Conservation (phyloP, 257 asterid genomes). For the Handroanthus guayacan region DNA sequence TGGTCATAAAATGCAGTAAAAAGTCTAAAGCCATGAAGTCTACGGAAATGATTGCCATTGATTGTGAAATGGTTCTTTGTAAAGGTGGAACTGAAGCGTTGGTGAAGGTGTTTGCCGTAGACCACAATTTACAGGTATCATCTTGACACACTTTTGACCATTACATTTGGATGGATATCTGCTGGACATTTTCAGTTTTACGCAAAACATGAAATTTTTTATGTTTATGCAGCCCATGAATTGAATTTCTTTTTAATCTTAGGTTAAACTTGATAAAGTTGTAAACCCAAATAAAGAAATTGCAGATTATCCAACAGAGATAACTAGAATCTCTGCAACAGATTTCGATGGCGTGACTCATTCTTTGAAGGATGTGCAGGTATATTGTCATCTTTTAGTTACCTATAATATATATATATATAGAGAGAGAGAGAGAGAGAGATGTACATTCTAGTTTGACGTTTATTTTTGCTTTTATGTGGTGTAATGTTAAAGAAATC, state of each 20-base stretch:
- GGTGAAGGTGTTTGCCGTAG: conserved; percentile 89
- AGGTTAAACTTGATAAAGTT: conserved; percentile 76
- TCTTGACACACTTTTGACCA: conserved; percentile 1
- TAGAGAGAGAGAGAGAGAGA: too few species aligned
- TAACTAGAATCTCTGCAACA: conserved; percentile 79
- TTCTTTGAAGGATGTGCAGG: conserved; percentile 84
- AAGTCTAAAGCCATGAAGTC: conserved; percentile 57
- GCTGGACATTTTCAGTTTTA: conserved; percentile 9
- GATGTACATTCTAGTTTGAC: conserved; percentile 11
- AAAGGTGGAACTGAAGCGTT: conserved; percentile 93
- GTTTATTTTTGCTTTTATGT: conserved; percentile 23
- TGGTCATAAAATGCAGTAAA: conserved; percentile 54
- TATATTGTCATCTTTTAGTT: conserved; percentile 40
- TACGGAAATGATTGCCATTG: conserved; percentile 70
- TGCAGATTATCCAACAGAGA: conserved; percentile 87
- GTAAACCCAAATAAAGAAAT: conserved; percentile 82
- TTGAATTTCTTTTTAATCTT: conserved; percentile 31
- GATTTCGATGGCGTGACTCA: conserved; percentile 84
- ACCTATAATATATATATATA: background rate
- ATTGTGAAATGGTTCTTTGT: conserved; percentile 98
- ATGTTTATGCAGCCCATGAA: conserved; percentile 18
- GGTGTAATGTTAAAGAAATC: conserved; percentile 57
- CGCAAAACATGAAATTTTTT: background rate
- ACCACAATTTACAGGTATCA: conserved; percentile 75
- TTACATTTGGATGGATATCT: background rate